Percentiles rank a stretch among this genome's conserved stretches.
These are phyloP conservation scores for Populus pruinosa DNA, from an alignment of 345 rosid species.

Conservation along the genomic window DNA sequence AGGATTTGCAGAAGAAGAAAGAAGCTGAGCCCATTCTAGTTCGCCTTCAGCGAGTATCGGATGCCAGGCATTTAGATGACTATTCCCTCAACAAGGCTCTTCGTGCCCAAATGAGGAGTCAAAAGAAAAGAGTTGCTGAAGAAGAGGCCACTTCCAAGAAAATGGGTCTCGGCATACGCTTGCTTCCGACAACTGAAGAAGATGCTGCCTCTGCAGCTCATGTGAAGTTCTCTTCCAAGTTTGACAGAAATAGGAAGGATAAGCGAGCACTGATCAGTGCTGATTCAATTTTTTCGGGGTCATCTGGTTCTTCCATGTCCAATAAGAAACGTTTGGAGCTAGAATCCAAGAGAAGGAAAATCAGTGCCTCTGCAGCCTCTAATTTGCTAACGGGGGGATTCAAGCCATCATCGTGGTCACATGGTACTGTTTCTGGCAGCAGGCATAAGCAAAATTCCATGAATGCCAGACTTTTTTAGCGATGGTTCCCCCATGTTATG, in stretches of 20 bases:
- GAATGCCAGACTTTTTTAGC: not conserved
- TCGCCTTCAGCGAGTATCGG: conserved; percentile 76
- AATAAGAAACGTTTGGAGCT: conserved; percentile 58
- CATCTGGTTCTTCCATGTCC: conserved; percentile 37
- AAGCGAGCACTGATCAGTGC: conserved; percentile 69
- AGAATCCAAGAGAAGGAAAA: conserved; percentile 79
- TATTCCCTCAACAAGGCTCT: conserved; percentile 77
- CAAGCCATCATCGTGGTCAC: conserved; percentile 66
- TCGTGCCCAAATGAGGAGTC: conserved; percentile 73
- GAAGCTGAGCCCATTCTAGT: conserved; percentile 89
- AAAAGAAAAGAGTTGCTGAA: conserved; percentile 80
- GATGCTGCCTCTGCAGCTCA: conserved; percentile 57
- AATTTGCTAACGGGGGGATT: conserved; percentile 57
- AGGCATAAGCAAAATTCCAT: conserved; percentile 10
- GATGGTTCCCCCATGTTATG: not conserved
- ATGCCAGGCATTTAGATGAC: conserved; percentile 80
- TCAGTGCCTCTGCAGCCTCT: conserved; percentile 60
- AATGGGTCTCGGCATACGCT: conserved; percentile 70
- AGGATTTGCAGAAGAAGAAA: conserved; percentile 90
- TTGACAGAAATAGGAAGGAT: conserved; percentile 68
- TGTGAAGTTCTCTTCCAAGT: conserved; percentile 64
- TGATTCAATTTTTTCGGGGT: conserved; percentile 63
- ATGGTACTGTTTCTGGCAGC: conserved; percentile 23
- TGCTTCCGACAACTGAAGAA: conserved; percentile 64
- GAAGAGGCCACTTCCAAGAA: conserved; percentile 73